Conservation (phyloP, 345 rosid species). For the Dipteronia dyeriana region DNA sequence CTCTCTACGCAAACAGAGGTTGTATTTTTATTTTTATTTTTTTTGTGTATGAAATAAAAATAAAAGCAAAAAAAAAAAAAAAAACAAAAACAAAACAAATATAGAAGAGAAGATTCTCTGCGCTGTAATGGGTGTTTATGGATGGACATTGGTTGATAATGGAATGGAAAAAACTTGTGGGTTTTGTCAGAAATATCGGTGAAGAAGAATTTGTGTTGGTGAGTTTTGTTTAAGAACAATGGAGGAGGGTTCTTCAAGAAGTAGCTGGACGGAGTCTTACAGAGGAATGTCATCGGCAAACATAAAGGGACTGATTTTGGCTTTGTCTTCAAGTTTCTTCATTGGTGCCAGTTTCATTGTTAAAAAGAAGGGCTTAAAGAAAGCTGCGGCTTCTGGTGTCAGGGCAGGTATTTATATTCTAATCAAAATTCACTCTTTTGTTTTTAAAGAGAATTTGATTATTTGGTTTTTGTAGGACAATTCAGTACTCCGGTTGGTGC, state of each 20-base stretch:
- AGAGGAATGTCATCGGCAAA: conserved; percentile 83
- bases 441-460: background rate
- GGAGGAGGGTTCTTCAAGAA: conserved; percentile 14
- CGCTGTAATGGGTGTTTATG: background rate
- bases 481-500: background rate
- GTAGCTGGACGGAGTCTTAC: conserved; percentile 51
- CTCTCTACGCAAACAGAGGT: background rate
- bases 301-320: conserved; percentile 79
- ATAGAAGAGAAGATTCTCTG: background rate
- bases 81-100: background rate
- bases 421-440: background rate
- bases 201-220: background rate
- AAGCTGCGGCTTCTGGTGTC: conserved; percentile 64
- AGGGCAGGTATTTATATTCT: conserved; percentile 58
- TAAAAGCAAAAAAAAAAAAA: background rate
- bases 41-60: background rate
- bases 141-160: conserved; percentile 22
- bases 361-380: conserved; percentile 88
- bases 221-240: background rate
- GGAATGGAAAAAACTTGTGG: conserved; percentile 20
- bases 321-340: conserved; percentile 77
- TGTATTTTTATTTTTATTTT: background rate
- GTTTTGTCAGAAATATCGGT: background rate
- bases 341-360: conserved; percentile 90
- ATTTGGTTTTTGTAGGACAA: background rate